A percentile compares a stretch with the other conserved stretches of the same genome.
These are phyloP conservation scores for Takakia lepidozioides DNA, from an alignment of 225 moss, liverwort and hornwort species.

Conservation along the genomic window DNA sequence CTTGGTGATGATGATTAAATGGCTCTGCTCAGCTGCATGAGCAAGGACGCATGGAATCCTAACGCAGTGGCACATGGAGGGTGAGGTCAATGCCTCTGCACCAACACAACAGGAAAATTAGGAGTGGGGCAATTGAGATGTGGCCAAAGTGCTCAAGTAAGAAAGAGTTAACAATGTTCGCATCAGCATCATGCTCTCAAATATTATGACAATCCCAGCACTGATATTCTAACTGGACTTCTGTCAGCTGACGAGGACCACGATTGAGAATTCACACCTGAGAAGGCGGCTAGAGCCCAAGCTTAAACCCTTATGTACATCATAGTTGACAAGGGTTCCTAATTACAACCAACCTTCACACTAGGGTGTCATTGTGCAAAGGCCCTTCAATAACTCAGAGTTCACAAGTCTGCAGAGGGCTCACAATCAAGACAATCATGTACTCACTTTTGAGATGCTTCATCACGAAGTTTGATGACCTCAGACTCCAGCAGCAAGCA, in stretches of 20 bases:
- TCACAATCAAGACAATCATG: background rate
- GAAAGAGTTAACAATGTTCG: background rate
- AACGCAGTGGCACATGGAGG: conserved; percentile 13
- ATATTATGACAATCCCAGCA: background rate
- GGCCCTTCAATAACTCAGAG: background rate
- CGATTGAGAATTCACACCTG: no score
- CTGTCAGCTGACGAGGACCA: no score
- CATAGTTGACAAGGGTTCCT: no score
- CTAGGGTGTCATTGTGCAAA: background rate
- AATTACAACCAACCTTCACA: no score
- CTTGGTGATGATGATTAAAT: no score
- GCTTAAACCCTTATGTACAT: no score
- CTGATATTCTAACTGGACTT: no score
- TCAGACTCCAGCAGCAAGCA: conserved; percentile 63
- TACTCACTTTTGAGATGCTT: conserved; percentile 62
- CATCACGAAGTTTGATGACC: conserved; percentile 59
- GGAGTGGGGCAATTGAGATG: background rate
- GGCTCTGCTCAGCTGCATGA: no score
- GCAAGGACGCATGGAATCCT: no score
- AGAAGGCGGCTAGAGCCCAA: no score
- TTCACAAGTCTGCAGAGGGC: conserved; percentile 1
- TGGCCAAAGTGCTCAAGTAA: background rate
- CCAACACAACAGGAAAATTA: conserved; percentile 6
- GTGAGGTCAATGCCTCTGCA: conserved; percentile 45
- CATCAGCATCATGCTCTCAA: background rate